phyloP scores from a whole-genome alignment of 106 monocot species.

The Dendrobium catenatum region DNA sequence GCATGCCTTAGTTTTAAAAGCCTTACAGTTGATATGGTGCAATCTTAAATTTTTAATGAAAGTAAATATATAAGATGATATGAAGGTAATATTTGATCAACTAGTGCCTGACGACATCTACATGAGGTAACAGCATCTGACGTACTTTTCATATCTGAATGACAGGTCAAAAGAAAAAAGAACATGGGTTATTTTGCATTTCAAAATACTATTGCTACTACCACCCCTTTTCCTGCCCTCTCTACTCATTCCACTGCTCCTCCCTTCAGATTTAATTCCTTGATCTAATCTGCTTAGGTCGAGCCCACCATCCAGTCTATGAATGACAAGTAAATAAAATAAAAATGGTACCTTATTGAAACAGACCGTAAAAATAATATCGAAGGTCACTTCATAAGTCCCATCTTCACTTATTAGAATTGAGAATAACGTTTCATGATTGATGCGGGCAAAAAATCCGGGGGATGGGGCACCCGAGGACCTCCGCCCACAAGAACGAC shows the following conservation, averaged over 20 bases:
- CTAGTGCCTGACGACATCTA: neutral
- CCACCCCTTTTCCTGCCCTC: neutral
- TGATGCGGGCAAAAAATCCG: no score
- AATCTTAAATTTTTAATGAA: no score
- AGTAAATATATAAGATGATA: no score
- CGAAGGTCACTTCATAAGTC: no score
- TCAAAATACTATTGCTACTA: neutral
- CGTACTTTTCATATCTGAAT: neutral
- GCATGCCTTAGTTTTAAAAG: neutral
- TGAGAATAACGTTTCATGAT: no score
- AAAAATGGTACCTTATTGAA: neutral
- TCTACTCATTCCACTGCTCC: neutral
- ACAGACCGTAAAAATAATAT: neutral
- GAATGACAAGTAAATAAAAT: neutral
- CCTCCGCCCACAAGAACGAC: no score
- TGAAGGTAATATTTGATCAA: neutral
- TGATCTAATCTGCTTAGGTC: neutral
- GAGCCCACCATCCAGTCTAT: neutral
- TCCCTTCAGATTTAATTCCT: neutral
- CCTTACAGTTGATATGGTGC: neutral
- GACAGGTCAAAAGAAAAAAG: neutral
- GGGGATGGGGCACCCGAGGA: no score
- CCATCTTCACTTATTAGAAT: no score
- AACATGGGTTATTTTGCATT: neutral
- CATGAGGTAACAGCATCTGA: neutral